Evolutionary conservation across 2,329 filamentous ascomycete species (phyloP), one percentile per base, ranked within the genome.

Genomic region (Meredithiella fracta): DNA sequence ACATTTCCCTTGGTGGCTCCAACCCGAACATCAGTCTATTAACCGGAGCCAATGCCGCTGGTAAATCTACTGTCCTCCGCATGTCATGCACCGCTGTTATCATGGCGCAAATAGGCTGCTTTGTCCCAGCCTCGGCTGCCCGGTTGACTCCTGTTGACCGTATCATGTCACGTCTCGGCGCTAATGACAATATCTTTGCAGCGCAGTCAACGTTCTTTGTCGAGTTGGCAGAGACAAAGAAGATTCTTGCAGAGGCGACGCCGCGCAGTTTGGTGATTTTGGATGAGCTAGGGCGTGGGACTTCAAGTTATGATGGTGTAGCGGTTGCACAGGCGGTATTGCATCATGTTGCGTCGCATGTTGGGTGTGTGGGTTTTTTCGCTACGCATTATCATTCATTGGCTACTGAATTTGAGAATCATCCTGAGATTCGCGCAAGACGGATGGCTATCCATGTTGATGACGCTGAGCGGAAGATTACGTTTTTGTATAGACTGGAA

Each of bases 191-290:
- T 68, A 98, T 98, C 63, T 97, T 98, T 66, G 92, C 91, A 1
- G 87, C 91, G 0, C 92, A 98, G 68, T 94, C 87, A 14, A 98
- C 92, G 1, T 98, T 98, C 74, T 97, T 98, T 65, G 91, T 98
- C 26, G 92, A 98, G 69, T 73, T 98, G 1, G 90, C 89, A 0
- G 92, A 98, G 67, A 98, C 92, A 0, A 95, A 97, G 73, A 97
- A 97, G 74, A 98, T 98, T 53, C 76, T 98, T 0, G 82, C 87
- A 0, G 92, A 97, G 70, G 92, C 92, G 0, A 96, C 91, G 0
- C 85, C 91, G 0, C 86, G 91, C 9, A 96, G 89, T 0, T 80
- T 98, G 0, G 92, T 98, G 56, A 98, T 98, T 62, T 80, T 98
- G 1, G 92, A 98, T 67, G 92, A 98, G 67, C 81, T 98, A 0